Base-by-base conservation (phyloP, 345 rosid genomes). In the Camelina sativa region DNA sequence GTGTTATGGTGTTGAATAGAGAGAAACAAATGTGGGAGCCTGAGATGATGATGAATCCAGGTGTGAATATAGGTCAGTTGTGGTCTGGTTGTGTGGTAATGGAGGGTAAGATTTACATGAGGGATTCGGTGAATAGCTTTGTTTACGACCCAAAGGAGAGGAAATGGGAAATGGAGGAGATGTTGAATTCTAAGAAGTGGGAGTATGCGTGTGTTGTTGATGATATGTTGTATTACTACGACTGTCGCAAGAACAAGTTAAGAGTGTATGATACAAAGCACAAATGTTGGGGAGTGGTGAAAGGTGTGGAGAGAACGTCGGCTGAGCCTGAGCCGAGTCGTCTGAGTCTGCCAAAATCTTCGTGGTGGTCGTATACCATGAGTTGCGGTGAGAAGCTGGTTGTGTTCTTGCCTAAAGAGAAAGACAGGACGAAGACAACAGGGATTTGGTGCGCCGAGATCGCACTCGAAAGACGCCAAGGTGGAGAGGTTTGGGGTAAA, bases 261-360 rank as follows among this genome's bases (percentile, higher is more conserved):
- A 55, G 43, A 28, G 73, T 6, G 13, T 56, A 56, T 30, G 73
- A 69, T 56, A 38, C 19, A 17, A 28, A 69, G 6, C 41, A 16
- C 5, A 43, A 34, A 2, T 4, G 17, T 28, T 69, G 64, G 73
- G 17, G 5, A 0, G 44, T 16, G 28, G 63, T 56, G 8, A 57
- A 43, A 9, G 72, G 62, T 38, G 11, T 38, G 62, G 44, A 43
- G 12, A 16, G 19, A 40, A 12, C 43, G 4, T 20, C 23, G 8
- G 2, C 5, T 28, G 30, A 28, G 30, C n/a, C 7, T 38, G 30
- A 23, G 28, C 1, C 25, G 11, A 12, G 10, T 23, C 0, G 15
- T 2, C 7, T 3, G 0, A 16, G 25, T 8, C 6, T 50, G 22
- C 22, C 23, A 3, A 6, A 17, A 8, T 0, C 4, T 16, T 30